Percentiles rank a stretch among this genome's conserved stretches.
Conservation (phyloP, 345 rosid genomes). For the Hibiscus syriacus region DNA sequence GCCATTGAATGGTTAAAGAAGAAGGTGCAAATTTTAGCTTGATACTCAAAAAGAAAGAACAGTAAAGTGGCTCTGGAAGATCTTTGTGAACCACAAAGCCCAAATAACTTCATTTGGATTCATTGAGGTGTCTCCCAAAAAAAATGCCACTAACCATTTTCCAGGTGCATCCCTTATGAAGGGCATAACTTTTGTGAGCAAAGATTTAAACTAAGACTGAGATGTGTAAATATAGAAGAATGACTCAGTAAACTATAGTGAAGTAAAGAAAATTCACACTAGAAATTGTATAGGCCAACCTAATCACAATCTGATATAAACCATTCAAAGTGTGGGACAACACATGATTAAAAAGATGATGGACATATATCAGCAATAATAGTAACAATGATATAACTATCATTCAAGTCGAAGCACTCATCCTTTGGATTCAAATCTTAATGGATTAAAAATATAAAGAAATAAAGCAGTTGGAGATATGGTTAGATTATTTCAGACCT, state of each 20-base stretch:
- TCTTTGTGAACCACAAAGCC: neutral
- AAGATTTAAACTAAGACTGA: neutral
- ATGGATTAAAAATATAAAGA: neutral
- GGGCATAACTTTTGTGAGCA: neutral
- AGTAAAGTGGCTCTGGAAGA: neutral
- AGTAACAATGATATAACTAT: neutral
- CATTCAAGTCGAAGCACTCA: neutral
- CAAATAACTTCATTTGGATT: neutral
- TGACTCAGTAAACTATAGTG: neutral
- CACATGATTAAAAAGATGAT: neutral
- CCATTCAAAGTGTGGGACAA: neutral
- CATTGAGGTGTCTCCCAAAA: neutral
- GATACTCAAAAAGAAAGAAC: neutral
- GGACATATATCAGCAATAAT: neutral
- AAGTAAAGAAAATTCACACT: neutral
- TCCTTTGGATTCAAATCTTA: neutral
- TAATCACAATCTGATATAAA: neutral
- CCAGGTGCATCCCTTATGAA: too few species aligned
- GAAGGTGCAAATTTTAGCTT: neutral
- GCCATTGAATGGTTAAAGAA: neutral
- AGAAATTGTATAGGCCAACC: neutral
- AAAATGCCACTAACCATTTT: neutral
- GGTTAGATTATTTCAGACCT: conserved; percentile 40
- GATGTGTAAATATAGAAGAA: neutral
- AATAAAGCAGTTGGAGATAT: neutral